These are phyloP conservation scores for Fistulinella prunicolor DNA, from an alignment of 768 basidiomycete genomes.

Conservation along the genomic window DNA sequence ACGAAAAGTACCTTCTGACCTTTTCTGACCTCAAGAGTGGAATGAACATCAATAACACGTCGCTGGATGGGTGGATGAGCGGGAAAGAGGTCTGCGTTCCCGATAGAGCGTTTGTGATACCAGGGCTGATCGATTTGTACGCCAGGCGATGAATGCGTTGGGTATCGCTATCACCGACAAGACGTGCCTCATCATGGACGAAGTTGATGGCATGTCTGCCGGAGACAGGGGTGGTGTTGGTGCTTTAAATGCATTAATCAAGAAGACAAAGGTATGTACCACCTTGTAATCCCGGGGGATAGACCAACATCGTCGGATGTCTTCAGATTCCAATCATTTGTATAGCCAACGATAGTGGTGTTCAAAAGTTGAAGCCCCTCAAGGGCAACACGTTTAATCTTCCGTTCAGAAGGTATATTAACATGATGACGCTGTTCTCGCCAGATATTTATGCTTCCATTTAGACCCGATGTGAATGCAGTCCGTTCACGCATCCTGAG, in stretches of 20 bases:
- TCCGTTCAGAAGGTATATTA: conserved; percentile 68
- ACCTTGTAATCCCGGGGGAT: too few relatives aligned
- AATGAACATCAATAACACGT: conserved; percentile 87
- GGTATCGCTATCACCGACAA: conserved; percentile 75
- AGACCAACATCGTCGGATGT: not conserved
- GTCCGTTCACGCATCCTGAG: conserved; percentile 87
- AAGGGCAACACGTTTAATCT: conserved; percentile 67
- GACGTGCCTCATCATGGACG: conserved; percentile 96
- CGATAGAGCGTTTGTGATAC: not conserved
- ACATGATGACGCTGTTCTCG: not conserved
- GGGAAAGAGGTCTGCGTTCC: conserved; percentile 52
- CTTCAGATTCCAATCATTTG: conserved; percentile 91
- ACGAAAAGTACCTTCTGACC: not conserved
- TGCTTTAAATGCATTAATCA: conserved; percentile 87
- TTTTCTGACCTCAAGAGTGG: conserved; percentile 51
- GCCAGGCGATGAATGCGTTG: conserved; percentile 57
- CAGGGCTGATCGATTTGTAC: not conserved
- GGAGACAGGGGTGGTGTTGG: conserved; percentile 97
- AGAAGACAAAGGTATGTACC: conserved; percentile 74
- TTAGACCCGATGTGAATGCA: conserved; percentile 70
- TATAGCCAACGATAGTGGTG: conserved; percentile 87
- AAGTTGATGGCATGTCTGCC: conserved; percentile 98
- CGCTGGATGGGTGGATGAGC: conserved; percentile 81
- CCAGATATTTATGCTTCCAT: not conserved
- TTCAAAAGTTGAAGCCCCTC: conserved; percentile 92